Conservation (phyloP, 805 yeast genomes). For the Metschnikowia cerradonensis region DNA sequence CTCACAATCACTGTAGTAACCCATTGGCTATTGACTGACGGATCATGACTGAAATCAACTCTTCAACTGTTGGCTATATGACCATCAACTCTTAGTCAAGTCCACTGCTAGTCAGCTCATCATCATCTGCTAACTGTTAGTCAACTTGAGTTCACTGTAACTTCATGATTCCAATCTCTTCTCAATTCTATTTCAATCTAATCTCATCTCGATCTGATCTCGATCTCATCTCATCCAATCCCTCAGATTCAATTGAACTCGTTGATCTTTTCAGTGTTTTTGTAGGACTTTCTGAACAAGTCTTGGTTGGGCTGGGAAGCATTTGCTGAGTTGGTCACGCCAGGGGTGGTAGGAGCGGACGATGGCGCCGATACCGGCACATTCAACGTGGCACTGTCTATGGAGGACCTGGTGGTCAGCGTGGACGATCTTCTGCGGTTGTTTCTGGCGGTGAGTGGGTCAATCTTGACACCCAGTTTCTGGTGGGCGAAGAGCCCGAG, state of each 20-base stretch:
- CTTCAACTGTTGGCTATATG: too few species aligned
- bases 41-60: too few species aligned
- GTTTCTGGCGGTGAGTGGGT: slow-evolving; percentile 84
- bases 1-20: too few species aligned
- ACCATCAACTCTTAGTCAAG: too few species aligned
- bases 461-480: slow-evolving; percentile 63
- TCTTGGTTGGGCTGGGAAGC: slow-evolving; percentile 15
- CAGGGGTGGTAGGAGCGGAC: slow-evolving; percentile 11
- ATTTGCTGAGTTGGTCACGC: slow-evolving; percentile 1
- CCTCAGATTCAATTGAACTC: background rate
- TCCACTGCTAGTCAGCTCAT: too few species aligned
- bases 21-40: too few species aligned
- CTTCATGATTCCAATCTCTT: too few species aligned
- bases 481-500: slow-evolving; percentile 74
- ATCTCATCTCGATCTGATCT: too few species aligned
- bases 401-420: slow-evolving; percentile 23
- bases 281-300: slow-evolving; percentile 17
- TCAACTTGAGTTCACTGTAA: too few species aligned
- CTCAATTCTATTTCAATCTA: too few species aligned
- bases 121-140: too few species aligned
- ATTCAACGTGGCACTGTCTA: slow-evolving; percentile 11
- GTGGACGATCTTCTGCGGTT: slow-evolving; percentile 69
- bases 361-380: slow-evolving; percentile 2
- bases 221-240: too few species aligned
- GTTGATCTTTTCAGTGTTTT: slow-evolving; percentile 7